Conservation (phyloP, 2,329 filamentous ascomycete genomes). For the Exophiala xenobiotica region DNA sequence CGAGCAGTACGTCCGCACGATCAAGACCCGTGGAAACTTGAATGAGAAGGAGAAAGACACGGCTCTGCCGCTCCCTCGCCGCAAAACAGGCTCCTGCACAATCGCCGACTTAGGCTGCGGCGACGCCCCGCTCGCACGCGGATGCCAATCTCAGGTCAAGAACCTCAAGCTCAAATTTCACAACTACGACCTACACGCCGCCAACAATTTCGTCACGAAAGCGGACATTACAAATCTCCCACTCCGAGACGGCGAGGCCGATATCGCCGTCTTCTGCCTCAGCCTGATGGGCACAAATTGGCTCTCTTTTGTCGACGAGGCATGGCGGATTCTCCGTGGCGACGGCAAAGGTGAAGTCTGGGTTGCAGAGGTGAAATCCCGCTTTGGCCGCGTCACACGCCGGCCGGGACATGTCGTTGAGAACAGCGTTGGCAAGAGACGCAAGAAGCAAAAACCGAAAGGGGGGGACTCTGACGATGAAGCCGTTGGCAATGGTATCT, state of each 20-base stretch:
- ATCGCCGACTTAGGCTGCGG: slow-evolving; percentile 93
- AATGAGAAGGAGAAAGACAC: slow-evolving; percentile 12
- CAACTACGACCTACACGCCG: slow-evolving; percentile 83
- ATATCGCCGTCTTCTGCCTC: slow-evolving; percentile 91
- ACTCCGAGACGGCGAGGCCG: slow-evolving; percentile 69
- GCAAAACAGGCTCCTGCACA: slow-evolving; percentile 65
- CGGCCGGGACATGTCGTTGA: slow-evolving; percentile 50
- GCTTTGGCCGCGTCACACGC: slow-evolving; percentile 66
- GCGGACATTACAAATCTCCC: slow-evolving; percentile 88
- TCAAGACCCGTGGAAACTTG: slow-evolving; percentile 61
- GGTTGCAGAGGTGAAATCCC: slow-evolving; percentile 94
- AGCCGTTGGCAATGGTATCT: slow-evolving; percentile 53
- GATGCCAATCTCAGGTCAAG: slow-evolving; percentile 56
- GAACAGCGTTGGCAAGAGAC: slow-evolving; percentile 69
- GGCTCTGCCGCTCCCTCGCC: slow-evolving; percentile 63
- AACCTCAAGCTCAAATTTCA: slow-evolving; percentile 71
- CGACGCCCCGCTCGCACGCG: slow-evolving; percentile 76
- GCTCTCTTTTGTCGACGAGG: slow-evolving; percentile 94
- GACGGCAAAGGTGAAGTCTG: slow-evolving; percentile 83
- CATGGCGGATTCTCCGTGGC: slow-evolving; percentile 84
- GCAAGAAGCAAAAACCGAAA: slow-evolving; percentile 40
- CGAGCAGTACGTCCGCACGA: slow-evolving; percentile 74
- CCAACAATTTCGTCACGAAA: slow-evolving; percentile 73
- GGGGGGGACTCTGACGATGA: slow-evolving; percentile 52
- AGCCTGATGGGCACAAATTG: slow-evolving; percentile 99